Percentiles rank a stretch among this genome's conserved stretches.
Evolutionary conservation across 129 eudicot genomes (phyloP).

Genomic region (Ambrosia artemisiifolia): DNA sequence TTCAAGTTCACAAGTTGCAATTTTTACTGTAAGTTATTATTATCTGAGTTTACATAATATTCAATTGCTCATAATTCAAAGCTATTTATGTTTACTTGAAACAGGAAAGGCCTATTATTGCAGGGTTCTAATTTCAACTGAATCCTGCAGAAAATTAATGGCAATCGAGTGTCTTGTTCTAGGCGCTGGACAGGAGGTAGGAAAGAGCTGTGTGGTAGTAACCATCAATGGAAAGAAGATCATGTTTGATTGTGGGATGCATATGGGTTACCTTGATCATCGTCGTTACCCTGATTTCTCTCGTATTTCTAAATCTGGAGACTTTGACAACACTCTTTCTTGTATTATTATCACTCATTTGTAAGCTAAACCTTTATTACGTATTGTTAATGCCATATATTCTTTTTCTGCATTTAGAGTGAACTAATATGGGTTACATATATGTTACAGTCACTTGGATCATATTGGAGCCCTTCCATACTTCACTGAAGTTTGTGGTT

Average conservation of each 20-base stretch:
- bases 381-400: too few relatives aligned
- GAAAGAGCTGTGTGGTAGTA: slow-evolving; percentile 92
- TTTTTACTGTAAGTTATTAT: too few relatives aligned
- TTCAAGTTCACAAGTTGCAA: too few relatives aligned
- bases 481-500: slow-evolving; percentile 98
- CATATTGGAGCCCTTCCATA: slow-evolving; percentile 96
- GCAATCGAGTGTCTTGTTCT: slow-evolving; percentile 78
- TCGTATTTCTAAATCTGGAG: slow-evolving; percentile 54
- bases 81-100: too few relatives aligned
- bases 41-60: too few relatives aligned
- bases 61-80: too few relatives aligned
- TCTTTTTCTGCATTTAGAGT: background rate
- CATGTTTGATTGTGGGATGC: slow-evolving; percentile 99
- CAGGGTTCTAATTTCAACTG: background rate
- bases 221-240: slow-evolving; percentile 69
- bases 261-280: slow-evolving; percentile 73
- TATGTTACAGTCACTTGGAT: slow-evolving; percentile 78
- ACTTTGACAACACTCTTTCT: slow-evolving; percentile 49
- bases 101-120: too few relatives aligned
- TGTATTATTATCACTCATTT: slow-evolving; percentile 90
- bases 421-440: slow-evolving; percentile 11
- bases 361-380: slow-evolving; percentile 32
- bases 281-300: slow-evolving; percentile 92
- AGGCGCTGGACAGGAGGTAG: slow-evolving; percentile 98
- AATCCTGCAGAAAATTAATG: slow-evolving; percentile 32